phyloP scores from a whole-genome alignment of 2,329 filamentous ascomycete species.

The Tolypocladium paradoxum region DNA sequence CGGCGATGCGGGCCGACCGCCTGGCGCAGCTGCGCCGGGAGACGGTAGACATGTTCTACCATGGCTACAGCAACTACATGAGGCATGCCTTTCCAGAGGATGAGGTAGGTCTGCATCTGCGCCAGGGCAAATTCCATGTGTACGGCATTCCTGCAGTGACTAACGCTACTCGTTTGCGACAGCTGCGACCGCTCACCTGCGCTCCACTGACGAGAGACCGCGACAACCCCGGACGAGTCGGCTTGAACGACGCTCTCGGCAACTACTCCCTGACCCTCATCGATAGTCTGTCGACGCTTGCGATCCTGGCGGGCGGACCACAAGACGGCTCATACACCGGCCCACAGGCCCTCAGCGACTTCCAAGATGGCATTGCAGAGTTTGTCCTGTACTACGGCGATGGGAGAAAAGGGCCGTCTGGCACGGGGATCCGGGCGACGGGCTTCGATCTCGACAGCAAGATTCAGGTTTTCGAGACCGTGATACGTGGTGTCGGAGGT shows the following conservation, averaged over 20 bases:
- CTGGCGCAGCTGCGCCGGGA: conserved; percentile 46
- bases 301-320: conserved; percentile 74
- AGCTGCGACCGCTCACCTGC: conserved; percentile 81
- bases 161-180: conserved; percentile 5
- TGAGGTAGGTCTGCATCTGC: conserved; percentile 40
- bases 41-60: conserved; percentile 80
- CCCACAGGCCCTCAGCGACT: conserved; percentile 50
- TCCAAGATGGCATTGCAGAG: conserved; percentile 67
- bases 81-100: conserved; percentile 89
- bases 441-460: conserved; percentile 96
- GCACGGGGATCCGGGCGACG: conserved; percentile 59
- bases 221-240: conserved; percentile 67
- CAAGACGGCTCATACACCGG: conserved; percentile 25
- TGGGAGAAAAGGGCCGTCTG: conserved; percentile 56
- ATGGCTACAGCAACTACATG: conserved; percentile 96
- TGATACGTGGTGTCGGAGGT: conserved; percentile 85
- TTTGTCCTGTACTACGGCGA: conserved; percentile 82
- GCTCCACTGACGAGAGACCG: conserved; percentile 73
- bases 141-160: not conserved
- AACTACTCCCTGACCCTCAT: conserved; percentile 96
- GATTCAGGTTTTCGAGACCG: conserved; percentile 96
- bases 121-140: not conserved
- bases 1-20: conserved; percentile 44
- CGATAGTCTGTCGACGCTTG: conserved; percentile 88
- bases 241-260: conserved; percentile 88